Base-by-base conservation (phyloP, 371 early-diverging fungal genomes). In the Basidiobolus meristosporus region DNA sequence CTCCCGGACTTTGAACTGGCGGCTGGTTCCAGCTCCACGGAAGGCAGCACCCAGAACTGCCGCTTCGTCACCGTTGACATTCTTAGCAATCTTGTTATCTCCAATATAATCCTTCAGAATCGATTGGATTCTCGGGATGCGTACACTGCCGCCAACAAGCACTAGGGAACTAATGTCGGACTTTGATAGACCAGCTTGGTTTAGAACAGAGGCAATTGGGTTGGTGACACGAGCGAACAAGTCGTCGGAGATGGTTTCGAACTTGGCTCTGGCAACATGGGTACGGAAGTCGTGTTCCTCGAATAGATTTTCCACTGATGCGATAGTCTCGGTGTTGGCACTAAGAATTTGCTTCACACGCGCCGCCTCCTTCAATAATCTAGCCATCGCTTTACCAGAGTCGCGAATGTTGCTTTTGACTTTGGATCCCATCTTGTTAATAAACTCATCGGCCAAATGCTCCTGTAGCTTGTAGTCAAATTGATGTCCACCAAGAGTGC, bases 21-120 rank as follows among this genome's bases (percentile, higher is more conserved):
- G 71, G 53, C 84, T 84, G 30, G 86, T 57, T 16, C 71, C 60
- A 6, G 98, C 98, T 18, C 82, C 89, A 42, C 75, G 77, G 65
- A 89, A 86, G 7, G 77, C 86, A 33, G 95, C 93, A 36, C 83
- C 82, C 52, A 90, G 56, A n/a, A 88, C 95, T 29, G 85, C 86
- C 11, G 96, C 91, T 59, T 97, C 98, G 50, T 97, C 98, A 22
- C 70, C 82, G 49, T 97, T 91, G 19, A 97, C 76, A 44, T 84
- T 88, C 61, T 82, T 72, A 29, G 92, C 86, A 45, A 97, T 77
- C 58, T 80, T 86, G 46, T 73, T 34, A 16, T 73, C 65, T 49
- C 92, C 91, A 45, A 87, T 73, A 36, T 70, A 53, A 6, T 71
- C 63, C 2, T 61, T 52, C 40, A 97, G 58, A 31, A 52, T 61